Conservation (phyloP, 345 rosid species). For the Arabidopsis suecica region DNA sequence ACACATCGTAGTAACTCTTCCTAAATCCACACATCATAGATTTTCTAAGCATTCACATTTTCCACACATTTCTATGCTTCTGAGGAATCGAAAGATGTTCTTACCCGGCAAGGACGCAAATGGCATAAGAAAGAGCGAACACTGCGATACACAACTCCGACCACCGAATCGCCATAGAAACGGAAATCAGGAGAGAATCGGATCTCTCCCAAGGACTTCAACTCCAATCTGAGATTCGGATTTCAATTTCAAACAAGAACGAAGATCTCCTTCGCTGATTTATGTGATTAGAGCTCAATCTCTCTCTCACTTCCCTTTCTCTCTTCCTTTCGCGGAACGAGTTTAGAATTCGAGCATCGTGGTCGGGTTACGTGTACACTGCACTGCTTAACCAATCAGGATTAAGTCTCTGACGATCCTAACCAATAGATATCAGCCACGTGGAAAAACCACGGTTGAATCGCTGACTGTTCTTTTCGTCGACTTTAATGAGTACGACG, state of each 20-base stretch:
- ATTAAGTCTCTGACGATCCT: conserved; percentile 2
- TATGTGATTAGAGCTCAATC: conserved; percentile 6
- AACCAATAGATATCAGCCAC: conserved; percentile 24
- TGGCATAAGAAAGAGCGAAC: conserved; percentile 57
- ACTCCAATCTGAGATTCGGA: conserved; percentile 20
- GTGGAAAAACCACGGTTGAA: neutral
- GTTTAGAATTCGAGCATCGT: conserved; percentile 26
- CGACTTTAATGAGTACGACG: neutral
- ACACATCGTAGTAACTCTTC: conserved; percentile 88
- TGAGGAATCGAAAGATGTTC: neutral
- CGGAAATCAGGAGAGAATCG: conserved; percentile 52
- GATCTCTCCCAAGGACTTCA: conserved; percentile 46
- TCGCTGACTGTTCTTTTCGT: conserved; percentile 34
- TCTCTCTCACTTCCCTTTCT: conserved; percentile 10
- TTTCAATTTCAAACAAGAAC: neutral
- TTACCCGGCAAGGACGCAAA: conserved; percentile 66
- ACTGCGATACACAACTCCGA: conserved; percentile 54
- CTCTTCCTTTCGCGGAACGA: conserved; percentile 29
- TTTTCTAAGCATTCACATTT: conserved; percentile 14
- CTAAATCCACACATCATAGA: conserved; percentile 49
- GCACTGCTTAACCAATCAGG: conserved; percentile 40
- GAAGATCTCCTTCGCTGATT: conserved; percentile 12
- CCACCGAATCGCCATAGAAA: conserved; percentile 62
- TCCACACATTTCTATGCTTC: neutral
- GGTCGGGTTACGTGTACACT: conserved; percentile 36